Conservation (phyloP, 2,329 filamentous ascomycete species). For the Monilinia polystroma region DNA sequence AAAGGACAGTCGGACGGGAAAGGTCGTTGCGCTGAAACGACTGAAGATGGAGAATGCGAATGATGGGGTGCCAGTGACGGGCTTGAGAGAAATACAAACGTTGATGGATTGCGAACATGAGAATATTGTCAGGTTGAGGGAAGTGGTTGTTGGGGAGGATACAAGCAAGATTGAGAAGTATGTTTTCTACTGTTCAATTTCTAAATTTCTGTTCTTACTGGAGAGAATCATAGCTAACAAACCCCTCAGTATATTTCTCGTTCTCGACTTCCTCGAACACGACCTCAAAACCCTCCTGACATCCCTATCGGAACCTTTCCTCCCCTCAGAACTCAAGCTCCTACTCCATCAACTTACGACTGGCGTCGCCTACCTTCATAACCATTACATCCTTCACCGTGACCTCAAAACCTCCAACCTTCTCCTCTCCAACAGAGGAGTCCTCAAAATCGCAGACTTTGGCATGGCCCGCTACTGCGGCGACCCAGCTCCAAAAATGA, state of each 20-base stretch:
- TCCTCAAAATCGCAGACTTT: slow-evolving; percentile 95
- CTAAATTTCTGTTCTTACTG: slow-evolving; percentile 3
- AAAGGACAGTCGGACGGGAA: slow-evolving; percentile 67
- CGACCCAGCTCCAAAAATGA: slow-evolving; percentile 74
- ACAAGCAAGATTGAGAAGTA: slow-evolving; percentile 55
- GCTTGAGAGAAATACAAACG: slow-evolving; percentile 89
- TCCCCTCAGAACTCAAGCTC: slow-evolving; percentile 89
- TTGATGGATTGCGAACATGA: slow-evolving; percentile 75
- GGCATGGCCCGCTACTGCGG: slow-evolving; percentile 93
- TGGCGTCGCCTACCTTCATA: slow-evolving; percentile 82
- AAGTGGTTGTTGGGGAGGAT: slow-evolving; percentile 77
- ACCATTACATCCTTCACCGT: slow-evolving; percentile 86
- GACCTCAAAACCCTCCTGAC: slow-evolving; percentile 91
- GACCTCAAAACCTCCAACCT: slow-evolving; percentile 94
- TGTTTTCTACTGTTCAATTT: slow-evolving; percentile 26
- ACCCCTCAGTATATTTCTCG: slow-evolving; percentile 74
- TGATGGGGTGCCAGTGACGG: slow-evolving; percentile 83
- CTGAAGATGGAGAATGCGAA: slow-evolving; percentile 79
- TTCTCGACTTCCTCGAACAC: slow-evolving; percentile 97
- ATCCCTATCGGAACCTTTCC: slow-evolving; percentile 91
- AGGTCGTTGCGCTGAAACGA: slow-evolving; percentile 88
- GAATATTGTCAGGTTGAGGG: slow-evolving; percentile 78
- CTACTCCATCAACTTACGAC: slow-evolving; percentile 78
- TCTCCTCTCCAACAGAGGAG: slow-evolving; percentile 90
- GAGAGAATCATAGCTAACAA: slow-evolving; percentile 26